Evolutionary conservation across 768 basidiomycete species (phyloP).

Genomic region (Tubosaeta sp.): DNA sequence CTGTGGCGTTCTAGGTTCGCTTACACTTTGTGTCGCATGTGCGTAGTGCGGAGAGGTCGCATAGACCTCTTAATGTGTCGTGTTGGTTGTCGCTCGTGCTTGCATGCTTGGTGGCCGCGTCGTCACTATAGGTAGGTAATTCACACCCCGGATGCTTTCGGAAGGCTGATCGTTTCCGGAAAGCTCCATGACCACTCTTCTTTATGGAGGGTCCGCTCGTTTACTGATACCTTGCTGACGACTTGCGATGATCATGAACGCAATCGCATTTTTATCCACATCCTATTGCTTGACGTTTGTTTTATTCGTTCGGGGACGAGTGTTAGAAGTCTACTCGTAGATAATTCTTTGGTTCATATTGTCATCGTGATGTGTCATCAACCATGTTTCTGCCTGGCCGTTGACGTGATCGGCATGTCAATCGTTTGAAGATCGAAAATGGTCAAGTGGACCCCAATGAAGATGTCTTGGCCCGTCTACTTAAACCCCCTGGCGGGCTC

Average conservation of each 20-base stretch:
- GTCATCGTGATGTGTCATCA: background rate
- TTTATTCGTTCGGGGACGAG: too few species aligned
- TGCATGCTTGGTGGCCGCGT: constrained; percentile 6
- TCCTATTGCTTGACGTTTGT: background rate
- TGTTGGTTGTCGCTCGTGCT: constrained; percentile 16
- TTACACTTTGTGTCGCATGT: background rate
- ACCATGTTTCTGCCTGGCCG: background rate
- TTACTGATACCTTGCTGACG: background rate
- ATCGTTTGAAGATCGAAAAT: too few species aligned
- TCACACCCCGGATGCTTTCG: background rate
- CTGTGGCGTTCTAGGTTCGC: background rate
- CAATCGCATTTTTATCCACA: background rate
- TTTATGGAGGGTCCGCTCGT: background rate
- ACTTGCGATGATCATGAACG: background rate
- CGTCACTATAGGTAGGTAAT: constrained; percentile 15
- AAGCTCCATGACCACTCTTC: background rate
- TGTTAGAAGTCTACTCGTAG: too few species aligned
- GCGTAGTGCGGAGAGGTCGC: constrained; percentile 14
- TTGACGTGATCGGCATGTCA: too few species aligned
- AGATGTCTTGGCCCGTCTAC: background rate
- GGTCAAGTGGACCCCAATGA: background rate
- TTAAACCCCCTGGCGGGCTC: too few species aligned
- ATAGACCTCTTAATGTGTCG: constrained; percentile 2
- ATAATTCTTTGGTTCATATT: too few species aligned
- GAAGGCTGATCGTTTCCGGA: background rate